Base-by-base conservation (phyloP, 345 rosid genomes). In the Balakata baccata region DNA sequence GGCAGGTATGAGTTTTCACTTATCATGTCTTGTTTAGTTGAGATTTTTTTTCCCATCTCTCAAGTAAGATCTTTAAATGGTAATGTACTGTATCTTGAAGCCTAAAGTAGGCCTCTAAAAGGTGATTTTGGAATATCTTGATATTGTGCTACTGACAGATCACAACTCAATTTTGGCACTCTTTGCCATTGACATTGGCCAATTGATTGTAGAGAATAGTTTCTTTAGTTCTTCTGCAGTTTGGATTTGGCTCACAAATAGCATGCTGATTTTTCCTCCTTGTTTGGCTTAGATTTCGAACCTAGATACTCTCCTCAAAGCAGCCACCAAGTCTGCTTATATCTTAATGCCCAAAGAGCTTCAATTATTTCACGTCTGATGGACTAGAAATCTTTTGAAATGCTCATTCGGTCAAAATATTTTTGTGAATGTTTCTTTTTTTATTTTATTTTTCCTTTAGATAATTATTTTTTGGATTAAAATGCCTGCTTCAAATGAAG, bases 1-100 rank as follows among this genome's bases (percentile, higher is more conserved):
- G 91, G 92, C 79, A 96, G 99, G 98, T 91, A 87, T 74, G 86
- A 12, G 45, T 60, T 76, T 7, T 80, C 66, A 34, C 38, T 37
- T 61, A 70, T 59, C 16, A 53, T 59, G 39, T 38, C 66, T 68
- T 77, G 29, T 70, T 67, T 70, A 66, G 37, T 25, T 70, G 12
- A 9, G 52, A 66, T 70, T 18, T 29, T 64, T 29, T 29, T 29
- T 29, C 2, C 2, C 34, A 1, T 29, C 34, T 29, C 34, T 29
- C 1, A 29, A 29, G 34, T 29, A 2, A 29, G 34, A 29, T 29
- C 1, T 29, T 29, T 29, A 2, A 29, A 29, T 29, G 34, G 22
- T 16, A 39, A 11, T 52, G 2, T 39, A 64, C 39, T 43, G 4
- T 17, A 10, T 43, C 71, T 29, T 29, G 1, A 29, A 29, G 34